phyloP scores from a whole-genome alignment of 345 rosid genomes.

The Linum lewisii region DNA sequence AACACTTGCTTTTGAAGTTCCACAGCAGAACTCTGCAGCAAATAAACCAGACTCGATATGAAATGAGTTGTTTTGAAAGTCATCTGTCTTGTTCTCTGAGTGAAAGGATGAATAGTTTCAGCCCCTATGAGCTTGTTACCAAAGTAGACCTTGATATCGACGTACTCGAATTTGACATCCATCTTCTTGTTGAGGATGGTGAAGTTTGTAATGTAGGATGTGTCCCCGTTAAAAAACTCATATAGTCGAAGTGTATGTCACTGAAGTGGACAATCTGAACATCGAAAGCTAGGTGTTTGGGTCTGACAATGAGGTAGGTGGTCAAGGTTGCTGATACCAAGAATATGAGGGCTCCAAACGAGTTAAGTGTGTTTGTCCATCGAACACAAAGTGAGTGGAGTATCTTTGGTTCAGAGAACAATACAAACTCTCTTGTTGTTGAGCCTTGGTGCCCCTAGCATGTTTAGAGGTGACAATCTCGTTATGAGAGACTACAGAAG shows the following conservation, averaged over 20 bases:
- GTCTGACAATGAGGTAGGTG: conserved; percentile 49
- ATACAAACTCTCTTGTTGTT: conserved; percentile 8
- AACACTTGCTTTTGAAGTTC: conserved; percentile 66
- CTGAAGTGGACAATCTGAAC: conserved; percentile 59
- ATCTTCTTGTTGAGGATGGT: conserved; percentile 72
- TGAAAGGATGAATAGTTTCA: conserved; percentile 56
- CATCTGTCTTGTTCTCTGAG: conserved; percentile 40
- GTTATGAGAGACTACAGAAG: conserved; percentile 26
- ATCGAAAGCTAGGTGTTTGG: conserved; percentile 64
- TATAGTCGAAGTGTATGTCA: conserved; percentile 63
- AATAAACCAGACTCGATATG: conserved; percentile 63
- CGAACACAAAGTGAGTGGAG: conserved; percentile 34
- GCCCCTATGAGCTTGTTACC: conserved; percentile 41
- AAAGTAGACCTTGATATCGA: conserved; percentile 57
- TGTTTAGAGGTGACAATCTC: conserved; percentile 37
- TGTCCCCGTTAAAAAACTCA: conserved; percentile 65
- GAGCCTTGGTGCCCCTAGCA: conserved; percentile 16
- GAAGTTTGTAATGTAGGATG: conserved; percentile 53
- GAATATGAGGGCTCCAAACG: conserved; percentile 76
- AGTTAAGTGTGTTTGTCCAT: conserved; percentile 48
- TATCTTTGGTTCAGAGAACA: conserved; percentile 9
- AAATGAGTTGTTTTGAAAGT: conserved; percentile 49
- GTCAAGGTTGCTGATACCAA: conserved; percentile 69
- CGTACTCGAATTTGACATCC: conserved; percentile 48
- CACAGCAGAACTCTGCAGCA: conserved; percentile 46